phyloP scores from a whole-genome alignment of 441 rosid species.

The Croton setiger region DNA sequence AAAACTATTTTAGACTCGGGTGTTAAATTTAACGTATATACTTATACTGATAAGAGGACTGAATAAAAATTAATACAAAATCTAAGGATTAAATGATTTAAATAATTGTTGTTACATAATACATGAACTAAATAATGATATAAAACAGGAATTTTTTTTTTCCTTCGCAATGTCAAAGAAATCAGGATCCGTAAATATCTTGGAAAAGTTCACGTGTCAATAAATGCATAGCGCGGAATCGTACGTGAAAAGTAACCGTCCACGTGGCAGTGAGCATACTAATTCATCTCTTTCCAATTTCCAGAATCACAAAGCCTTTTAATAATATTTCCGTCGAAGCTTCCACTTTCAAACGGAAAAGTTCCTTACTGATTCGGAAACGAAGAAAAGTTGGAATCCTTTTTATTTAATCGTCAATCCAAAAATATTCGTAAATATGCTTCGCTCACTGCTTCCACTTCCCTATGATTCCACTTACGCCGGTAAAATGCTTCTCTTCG shows the following conservation, averaged over 20 bases:
- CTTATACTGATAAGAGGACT: too few species aligned
- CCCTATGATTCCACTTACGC: slow-evolving; percentile 26
- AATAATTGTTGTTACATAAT: too few species aligned
- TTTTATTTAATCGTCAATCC: background rate
- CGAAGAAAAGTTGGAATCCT: background rate
- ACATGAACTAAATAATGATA: too few species aligned
- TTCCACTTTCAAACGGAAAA: background rate
- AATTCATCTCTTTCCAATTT: background rate
- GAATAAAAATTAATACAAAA: too few species aligned
- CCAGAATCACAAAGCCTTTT: background rate
- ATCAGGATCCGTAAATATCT: background rate
- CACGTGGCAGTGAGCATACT: slow-evolving; percentile 62
- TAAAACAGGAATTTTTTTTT: too few species aligned
- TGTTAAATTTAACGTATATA: too few species aligned
- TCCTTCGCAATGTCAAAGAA: background rate
- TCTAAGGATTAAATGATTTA: too few species aligned
- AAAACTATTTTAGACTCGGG: too few species aligned
- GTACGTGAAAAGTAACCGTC: slow-evolving; percentile 27
- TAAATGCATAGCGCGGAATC: slow-evolving; percentile 4
- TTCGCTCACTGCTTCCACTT: slow-evolving; percentile 29
- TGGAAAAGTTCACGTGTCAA: slow-evolving; percentile 27
- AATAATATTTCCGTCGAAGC: background rate
- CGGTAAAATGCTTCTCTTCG: slow-evolving; percentile 20
- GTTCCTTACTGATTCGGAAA: background rate
- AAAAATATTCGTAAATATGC: slow-evolving; percentile 33